Percentiles rank a stretch among this genome's conserved stretches.
phyloP scores from a whole-genome alignment of 2,329 filamentous ascomycete genomes.

The Biscogniauxia sp. region DNA sequence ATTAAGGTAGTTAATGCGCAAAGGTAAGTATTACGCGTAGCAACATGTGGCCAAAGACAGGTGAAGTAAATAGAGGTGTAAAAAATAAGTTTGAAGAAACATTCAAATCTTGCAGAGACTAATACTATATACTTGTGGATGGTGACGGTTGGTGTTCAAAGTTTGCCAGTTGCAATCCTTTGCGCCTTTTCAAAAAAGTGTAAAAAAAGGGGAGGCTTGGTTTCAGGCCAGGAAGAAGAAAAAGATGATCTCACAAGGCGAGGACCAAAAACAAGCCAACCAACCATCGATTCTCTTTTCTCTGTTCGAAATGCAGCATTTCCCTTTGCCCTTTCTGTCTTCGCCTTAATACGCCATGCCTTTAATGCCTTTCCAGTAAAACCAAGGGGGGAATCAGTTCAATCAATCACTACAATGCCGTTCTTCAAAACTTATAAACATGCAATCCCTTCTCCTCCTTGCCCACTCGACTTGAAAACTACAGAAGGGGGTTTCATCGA shows the following conservation, averaged over 20 bases:
- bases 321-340: not conserved
- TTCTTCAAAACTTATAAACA: not conserved
- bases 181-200: too few relatives aligned
- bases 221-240: not conserved
- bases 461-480: not conserved
- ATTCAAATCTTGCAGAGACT: too few relatives aligned
- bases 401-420: not conserved
- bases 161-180: too few relatives aligned
- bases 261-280: not conserved
- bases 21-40: too few relatives aligned
- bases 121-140: too few relatives aligned
- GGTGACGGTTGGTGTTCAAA: too few relatives aligned
- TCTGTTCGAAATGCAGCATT: not conserved
- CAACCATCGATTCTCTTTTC: not conserved
- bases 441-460: not conserved
- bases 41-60: too few relatives aligned
- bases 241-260: not conserved
- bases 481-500: conserved; percentile 2
- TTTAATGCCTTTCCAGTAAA: not conserved
- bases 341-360: not conserved
- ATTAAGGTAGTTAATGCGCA: too few relatives aligned
- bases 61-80: too few relatives aligned
- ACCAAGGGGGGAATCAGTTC: not conserved
- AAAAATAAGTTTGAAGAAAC: too few relatives aligned
- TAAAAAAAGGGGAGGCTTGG: too few relatives aligned